Percentiles rank a stretch among this genome's conserved stretches.
These are phyloP conservation scores for Rutstroemia sydowiana DNA, from an alignment of 2,329 filamentous ascomycete species.

Conservation along the genomic window DNA sequence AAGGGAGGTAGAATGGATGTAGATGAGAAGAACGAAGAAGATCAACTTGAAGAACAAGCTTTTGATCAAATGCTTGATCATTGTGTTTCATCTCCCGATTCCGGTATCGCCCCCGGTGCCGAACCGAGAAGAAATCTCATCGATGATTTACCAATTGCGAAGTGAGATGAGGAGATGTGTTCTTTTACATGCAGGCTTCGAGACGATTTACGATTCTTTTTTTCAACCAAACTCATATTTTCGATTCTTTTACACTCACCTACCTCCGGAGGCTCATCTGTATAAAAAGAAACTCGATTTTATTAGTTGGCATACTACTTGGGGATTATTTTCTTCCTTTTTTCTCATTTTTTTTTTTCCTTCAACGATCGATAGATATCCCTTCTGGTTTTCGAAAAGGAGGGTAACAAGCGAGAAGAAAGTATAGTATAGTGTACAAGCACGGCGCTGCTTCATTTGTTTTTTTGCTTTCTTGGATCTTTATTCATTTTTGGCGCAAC, in stretches of 20 bases:
- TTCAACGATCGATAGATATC: conserved; percentile 11
- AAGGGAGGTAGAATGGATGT: conserved; percentile 28
- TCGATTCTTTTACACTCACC: conserved; percentile 7
- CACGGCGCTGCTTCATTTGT: conserved; percentile 5
- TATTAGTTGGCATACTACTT: background rate
- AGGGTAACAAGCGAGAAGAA: too few relatives aligned
- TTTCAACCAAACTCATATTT: background rate
- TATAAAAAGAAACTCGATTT: too few relatives aligned
- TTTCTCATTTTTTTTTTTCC: background rate
- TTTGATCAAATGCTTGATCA: conserved; percentile 24
- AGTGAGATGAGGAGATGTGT: background rate
- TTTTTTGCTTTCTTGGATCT: too few relatives aligned
- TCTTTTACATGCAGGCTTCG: conserved; percentile 3
- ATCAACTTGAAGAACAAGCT: conserved; percentile 20
- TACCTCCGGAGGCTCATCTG: background rate
- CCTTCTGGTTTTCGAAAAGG: conserved; percentile 8
- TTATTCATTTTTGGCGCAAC: conserved; percentile 1
- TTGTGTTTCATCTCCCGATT: conserved; percentile 21
- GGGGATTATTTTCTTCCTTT: background rate
- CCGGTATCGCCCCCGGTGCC: conserved; percentile 14
- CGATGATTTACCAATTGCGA: background rate
- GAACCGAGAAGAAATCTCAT: background rate
- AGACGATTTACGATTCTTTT: conserved; percentile 3
- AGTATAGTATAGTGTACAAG: conserved; percentile 5
- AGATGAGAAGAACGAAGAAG: conserved; percentile 26